Conservation (phyloP, 164 flowering plant species). For the Hamamelis virginiana region DNA sequence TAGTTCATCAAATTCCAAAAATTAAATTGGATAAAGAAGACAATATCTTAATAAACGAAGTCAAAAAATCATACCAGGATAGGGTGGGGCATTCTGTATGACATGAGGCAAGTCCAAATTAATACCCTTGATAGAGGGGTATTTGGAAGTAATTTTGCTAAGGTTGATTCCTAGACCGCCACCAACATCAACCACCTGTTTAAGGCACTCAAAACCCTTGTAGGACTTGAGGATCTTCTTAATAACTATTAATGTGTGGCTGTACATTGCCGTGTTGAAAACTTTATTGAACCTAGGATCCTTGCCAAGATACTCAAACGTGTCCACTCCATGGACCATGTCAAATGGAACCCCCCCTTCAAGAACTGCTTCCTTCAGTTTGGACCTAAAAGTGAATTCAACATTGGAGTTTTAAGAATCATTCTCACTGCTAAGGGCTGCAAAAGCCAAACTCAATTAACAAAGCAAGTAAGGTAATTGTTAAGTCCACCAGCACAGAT, state of each 20-base stretch:
- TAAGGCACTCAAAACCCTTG: conserved; percentile 34
- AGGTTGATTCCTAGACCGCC: conserved; percentile 37
- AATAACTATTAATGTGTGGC: conserved; percentile 13
- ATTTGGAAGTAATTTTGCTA: conserved; percentile 24
- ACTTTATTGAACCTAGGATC: conserved; percentile 29
- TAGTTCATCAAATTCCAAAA: too few species aligned
- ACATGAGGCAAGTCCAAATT: conserved; percentile 51
- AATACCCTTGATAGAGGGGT: conserved; percentile 36
- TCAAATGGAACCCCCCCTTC: conserved; percentile 49
- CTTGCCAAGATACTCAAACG: conserved; percentile 22
- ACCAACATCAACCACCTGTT: conserved; percentile 39
- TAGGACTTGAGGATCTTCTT: conserved; percentile 28
- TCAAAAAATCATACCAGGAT: conserved; percentile 32
- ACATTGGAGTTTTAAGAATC: not conserved
- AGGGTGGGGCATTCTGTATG: conserved; percentile 25
- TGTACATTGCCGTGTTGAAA: conserved; percentile 32
- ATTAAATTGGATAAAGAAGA: too few species aligned
- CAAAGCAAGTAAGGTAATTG: too few species aligned
- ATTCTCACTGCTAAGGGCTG: not conserved
- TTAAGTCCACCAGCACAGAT: too few species aligned
- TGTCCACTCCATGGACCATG: conserved; percentile 28
- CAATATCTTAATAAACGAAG: not conserved
- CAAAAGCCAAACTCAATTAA: too few species aligned
- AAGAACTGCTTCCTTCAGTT: conserved; percentile 33
- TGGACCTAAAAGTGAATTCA: conserved; percentile 13